Evolutionary conservation across 2,329 filamentous ascomycete species (phyloP), one percentile per base, ranked within the genome.

Genomic region (Trichoderma citrinoviride): DNA sequence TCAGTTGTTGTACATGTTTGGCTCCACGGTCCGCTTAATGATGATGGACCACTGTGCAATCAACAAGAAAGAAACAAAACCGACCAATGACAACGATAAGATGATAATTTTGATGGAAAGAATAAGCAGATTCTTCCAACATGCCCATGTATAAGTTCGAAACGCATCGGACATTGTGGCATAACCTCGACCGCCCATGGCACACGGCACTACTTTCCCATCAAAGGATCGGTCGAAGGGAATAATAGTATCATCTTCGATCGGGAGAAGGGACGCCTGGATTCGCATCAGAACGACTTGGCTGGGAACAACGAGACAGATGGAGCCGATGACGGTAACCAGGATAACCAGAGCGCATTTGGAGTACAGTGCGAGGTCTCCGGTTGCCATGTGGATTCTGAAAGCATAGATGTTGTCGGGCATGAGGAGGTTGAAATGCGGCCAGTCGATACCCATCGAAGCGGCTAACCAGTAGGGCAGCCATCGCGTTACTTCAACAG

Each of bases 201-300:
- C 83, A 66, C 86, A 84, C 14, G 91, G 88, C 67, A 89, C 85
- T 29, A 93, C 86, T 74, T 88, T 89, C 70, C 91, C 91, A 68
- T 84, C 86, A 73, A 96, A 96, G 33, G 89, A 89, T 69, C 93
- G 90, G 81, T 98, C 94, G 73, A 97, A 97, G 27, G 92, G 89
- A 40, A 98, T 88, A 68, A 97, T 90, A 25, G 91, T 88, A 78
- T 96, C 89, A 70, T 93, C 85, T n/a, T 92, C 88, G 65, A 92
- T 88, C 0, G 92, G 86, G 2, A 98, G 86, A 70, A 97, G 87
- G 54, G 91, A 94, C 6, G 93, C 92, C 75, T 96, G 92, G 46
- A 97, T 88, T 68, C 94, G 92, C 69, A 90, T 83, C 65, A 96
- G 85, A 23, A 91, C 85, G 41, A 94, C 90, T 66, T 86, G 83